Base-by-base conservation (phyloP, 305 asterid species). In the Andrographis paniculata region DNA sequence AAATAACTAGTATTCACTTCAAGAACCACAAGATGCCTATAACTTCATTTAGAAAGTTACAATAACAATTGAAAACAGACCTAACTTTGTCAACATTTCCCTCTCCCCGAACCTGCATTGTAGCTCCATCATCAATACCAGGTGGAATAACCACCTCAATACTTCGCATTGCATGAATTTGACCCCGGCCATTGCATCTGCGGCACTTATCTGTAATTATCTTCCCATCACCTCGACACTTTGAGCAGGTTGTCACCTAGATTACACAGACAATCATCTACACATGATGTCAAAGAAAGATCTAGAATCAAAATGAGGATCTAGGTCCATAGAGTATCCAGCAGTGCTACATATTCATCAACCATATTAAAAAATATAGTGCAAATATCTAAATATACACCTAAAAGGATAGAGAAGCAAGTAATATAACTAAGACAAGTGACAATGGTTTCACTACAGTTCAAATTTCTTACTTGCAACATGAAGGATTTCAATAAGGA, bases 171-270 rank as follows among this genome's bases (percentile, higher is more conserved):
- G 83, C 73, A 48, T 44, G 69, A 59, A 80, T 69, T 68, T 68
- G 80, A 67, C 95, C 94, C 13, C 51, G 66, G 41, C 95, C 95
- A 62, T 66, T 69, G 71, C 96, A 86, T 69, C 59, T 75, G 53
- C 67, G 80, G 51, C 99, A 91, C 41, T 60, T 69, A 61, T 86
- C 96, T 20, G 82, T 76, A 42, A 86, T 72, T 66, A 77, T 79
- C 73, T 75, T 86, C 65, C 99, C 99, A 50, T 76, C 79, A 36
- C 99, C 94, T 24, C 61, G 61, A 69, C 99, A 91, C 59, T 65
- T 87, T 58, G 80, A 65, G 74, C 99, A 91, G 56, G 89, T 71
- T 36, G 92, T 78, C 27, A 91, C 94, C 99, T 86, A 77, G 63
- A 71, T 53, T 70, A 46, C 73, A 78, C 33, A 70, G 70, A 64